These are phyloP conservation scores for Amylostereum chailletii DNA, from an alignment of 1,284 basidiomycete species.

Conservation along the genomic window DNA sequence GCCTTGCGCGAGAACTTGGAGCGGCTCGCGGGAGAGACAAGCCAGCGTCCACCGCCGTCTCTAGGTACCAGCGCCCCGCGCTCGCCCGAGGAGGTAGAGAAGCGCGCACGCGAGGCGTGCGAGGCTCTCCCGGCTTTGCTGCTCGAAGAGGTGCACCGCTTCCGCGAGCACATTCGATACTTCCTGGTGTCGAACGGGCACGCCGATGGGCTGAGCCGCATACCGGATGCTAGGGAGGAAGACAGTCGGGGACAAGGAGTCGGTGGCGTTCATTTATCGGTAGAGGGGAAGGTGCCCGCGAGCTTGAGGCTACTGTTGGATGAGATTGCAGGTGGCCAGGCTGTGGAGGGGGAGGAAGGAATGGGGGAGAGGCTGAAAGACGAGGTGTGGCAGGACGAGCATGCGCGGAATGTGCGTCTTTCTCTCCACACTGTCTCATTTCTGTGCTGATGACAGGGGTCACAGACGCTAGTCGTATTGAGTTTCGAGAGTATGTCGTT, in stretches of 20 bases:
- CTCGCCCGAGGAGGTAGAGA: constrained; percentile 12
- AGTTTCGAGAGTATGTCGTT: constrained; percentile 41
- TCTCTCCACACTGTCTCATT: background rate
- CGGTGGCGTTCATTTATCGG: background rate
- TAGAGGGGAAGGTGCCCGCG: constrained; percentile 20
- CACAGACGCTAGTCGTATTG: constrained; percentile 40
- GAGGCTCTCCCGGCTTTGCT: constrained; percentile 43
- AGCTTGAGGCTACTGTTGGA: constrained; percentile 35
- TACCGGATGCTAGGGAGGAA: constrained; percentile 9
- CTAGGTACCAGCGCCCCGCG: background rate
- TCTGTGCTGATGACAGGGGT: background rate
- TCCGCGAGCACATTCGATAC: constrained; percentile 39
- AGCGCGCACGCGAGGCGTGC: constrained; percentile 25
- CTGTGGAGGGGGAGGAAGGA: constrained; percentile 18
- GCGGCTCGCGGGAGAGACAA: background rate
- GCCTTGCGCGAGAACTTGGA: background rate
- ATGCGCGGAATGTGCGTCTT: constrained; percentile 37
- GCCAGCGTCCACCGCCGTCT: no score
- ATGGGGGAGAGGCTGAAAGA: constrained; percentile 30
- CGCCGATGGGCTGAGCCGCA: constrained; percentile 10
- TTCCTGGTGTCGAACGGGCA: constrained; percentile 20
- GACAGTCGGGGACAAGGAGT: constrained; percentile 6
- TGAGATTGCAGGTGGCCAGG: constrained; percentile 28
- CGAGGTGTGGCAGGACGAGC: constrained; percentile 41
- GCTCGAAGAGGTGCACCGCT: constrained; percentile 33